These are phyloP conservation scores for Pyrenophora graminea DNA, from an alignment of 2,329 filamentous ascomycete genomes.

Conservation along the genomic window DNA sequence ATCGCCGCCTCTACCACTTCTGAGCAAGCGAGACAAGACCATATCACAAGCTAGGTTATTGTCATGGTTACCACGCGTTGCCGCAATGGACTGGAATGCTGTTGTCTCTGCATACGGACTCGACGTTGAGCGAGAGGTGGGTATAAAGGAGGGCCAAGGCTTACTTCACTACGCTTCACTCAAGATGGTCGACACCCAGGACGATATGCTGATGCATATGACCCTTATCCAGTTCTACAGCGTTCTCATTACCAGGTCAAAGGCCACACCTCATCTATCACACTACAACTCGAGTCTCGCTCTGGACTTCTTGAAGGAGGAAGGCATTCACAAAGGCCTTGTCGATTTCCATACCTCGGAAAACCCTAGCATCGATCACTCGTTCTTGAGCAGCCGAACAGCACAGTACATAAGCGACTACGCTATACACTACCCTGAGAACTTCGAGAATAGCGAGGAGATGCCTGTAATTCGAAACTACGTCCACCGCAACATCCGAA, in stretches of 20 bases:
- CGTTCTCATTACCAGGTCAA: slow-evolving; percentile 55
- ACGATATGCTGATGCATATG: slow-evolving; percentile 65
- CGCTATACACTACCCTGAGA: slow-evolving; percentile 58
- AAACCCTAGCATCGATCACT: slow-evolving; percentile 56
- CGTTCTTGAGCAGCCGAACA: slow-evolving; percentile 59
- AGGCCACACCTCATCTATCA: slow-evolving; percentile 34
- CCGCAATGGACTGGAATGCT: slow-evolving; percentile 59
- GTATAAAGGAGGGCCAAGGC: slow-evolving; percentile 40
- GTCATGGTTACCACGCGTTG: slow-evolving; percentile 60
- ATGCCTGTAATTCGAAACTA: slow-evolving; percentile 54
- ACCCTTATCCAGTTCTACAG: slow-evolving; percentile 62
- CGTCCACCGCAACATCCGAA: slow-evolving; percentile 55
- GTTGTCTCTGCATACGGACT: slow-evolving; percentile 57
- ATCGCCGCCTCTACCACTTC: slow-evolving; percentile 36
- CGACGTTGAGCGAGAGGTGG: slow-evolving; percentile 55
- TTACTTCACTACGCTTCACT: slow-evolving; percentile 60
- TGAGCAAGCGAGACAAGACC: slow-evolving; percentile 59
- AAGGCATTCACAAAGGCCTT: slow-evolving; percentile 56
- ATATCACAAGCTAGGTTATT: slow-evolving; percentile 64
- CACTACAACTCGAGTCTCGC: slow-evolving; percentile 47
- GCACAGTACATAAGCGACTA: slow-evolving; percentile 64
- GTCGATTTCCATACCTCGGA: slow-evolving; percentile 56
- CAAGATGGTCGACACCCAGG: slow-evolving; percentile 60
- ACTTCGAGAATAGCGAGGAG: slow-evolving; percentile 55
- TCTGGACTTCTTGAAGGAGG: slow-evolving; percentile 58